Evolutionary conservation across 2,329 filamentous ascomycete species (phyloP), one percentile per base, ranked within the genome.

Genomic region (Zasmidium citrigriseum): DNA sequence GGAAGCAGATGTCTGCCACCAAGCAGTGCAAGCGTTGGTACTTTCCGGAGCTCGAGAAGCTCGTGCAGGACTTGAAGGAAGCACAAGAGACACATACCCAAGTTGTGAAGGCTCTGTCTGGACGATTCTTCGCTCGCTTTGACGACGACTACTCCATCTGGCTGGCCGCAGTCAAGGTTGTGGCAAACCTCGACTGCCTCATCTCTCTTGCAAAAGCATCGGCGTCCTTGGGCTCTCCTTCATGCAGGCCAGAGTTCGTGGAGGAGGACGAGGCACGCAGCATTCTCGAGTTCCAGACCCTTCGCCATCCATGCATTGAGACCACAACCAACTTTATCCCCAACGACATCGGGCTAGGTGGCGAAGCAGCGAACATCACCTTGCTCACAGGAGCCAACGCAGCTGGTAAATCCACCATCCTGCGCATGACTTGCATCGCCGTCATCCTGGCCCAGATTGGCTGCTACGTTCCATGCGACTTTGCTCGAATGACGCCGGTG

Each of bases 391-490:
- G 95, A 72, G 95, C 95, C 60, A 99, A 99, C 70, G 95, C 95
- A 9, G 95, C 95, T 50, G 95, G 95, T 71, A 99, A 99, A 78
- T 98, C 95, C 1, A 99, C 95, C 1, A 86, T 99, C 46, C 83
- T 99, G 27, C 87, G 95, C 70, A 98, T 98, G 95, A 96, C 93
- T 2, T 99, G 95, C 69, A 87, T 95, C 49, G 95, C 95, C 0
- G 93, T 97, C 51, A 98, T 99, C 67, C 93, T 99, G 86, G 95
- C 95, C 0, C 95, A 99, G 72, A 89, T 99, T 25, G 95, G 95
- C 55, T 97, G 93, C 74, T 89, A 96, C 66, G 86, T 99, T 1
- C 95, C 95, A 1, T 93, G 91, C 59, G 81, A 83, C 18, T 91
- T 87, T 2, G 95, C 95, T 1, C 86, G 83, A 2, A 82, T 99